Evolutionary conservation across 2,329 filamentous ascomycete species (phyloP).

Genomic region (Coccinonectria pachysandricola): DNA sequence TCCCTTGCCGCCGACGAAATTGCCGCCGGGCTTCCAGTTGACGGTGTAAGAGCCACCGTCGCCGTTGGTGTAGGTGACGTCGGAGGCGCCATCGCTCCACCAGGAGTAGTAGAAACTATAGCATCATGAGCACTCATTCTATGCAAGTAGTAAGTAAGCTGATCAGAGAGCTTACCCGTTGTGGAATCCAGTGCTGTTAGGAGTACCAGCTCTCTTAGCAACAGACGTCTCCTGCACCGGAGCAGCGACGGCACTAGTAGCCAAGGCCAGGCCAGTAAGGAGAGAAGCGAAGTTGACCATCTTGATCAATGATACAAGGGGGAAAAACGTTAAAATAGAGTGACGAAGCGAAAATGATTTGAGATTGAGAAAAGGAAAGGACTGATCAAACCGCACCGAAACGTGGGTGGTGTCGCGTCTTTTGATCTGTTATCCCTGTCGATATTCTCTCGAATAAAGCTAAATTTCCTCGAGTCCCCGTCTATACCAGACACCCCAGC

Average conservation of each 20-base stretch:
- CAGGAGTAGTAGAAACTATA: slow-evolving; percentile 34
- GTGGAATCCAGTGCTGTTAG: slow-evolving; percentile 25
- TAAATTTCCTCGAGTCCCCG: slow-evolving; percentile 1
- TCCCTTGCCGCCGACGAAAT: slow-evolving; percentile 15
- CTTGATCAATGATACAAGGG: no score
- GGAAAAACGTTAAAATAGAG: no score
- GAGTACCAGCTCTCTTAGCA: slow-evolving; percentile 17
- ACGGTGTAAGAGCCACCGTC: slow-evolving; percentile 32
- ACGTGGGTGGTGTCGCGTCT: no score
- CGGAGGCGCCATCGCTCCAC: slow-evolving; percentile 35
- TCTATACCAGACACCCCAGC: slow-evolving; percentile 1
- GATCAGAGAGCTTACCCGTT: slow-evolving; percentile 20
- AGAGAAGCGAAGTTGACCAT: slow-evolving; percentile 18
- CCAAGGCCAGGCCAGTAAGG: slow-evolving; percentile 15
- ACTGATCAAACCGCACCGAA: no score
- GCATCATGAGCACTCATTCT: background rate
- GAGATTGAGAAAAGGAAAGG: background rate
- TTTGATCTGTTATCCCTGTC: no score
- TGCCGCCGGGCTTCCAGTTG: slow-evolving; percentile 27
- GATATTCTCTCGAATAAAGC: no score
- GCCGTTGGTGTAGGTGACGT: slow-evolving; percentile 34
- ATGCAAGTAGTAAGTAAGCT: background rate
- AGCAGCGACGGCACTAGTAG: slow-evolving; percentile 10
- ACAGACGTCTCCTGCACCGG: slow-evolving; percentile 19
- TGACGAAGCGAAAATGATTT: background rate